Evolutionary conservation across 2,329 filamentous ascomycete species (phyloP).

Genomic region (Cryphonectria nitschkei): DNA sequence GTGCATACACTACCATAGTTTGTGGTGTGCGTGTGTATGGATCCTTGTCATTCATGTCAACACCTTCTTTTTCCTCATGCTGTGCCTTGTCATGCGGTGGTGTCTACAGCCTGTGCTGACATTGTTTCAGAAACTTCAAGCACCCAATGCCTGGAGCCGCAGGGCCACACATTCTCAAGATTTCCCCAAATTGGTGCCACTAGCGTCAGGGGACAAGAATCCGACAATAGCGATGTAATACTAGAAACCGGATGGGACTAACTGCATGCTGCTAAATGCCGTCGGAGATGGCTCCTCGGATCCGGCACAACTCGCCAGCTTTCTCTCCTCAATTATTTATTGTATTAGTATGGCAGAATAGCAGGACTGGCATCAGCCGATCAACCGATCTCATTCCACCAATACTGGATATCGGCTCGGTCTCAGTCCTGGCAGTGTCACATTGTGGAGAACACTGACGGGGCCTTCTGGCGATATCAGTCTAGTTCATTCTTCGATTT

Average conservation of each 20-base stretch:
- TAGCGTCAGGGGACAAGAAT: neutral
- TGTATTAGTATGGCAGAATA: neutral
- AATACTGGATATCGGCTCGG: constrained; percentile 1
- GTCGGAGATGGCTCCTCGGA: constrained; percentile 12
- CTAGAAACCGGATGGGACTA: neutral
- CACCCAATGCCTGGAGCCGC: neutral
- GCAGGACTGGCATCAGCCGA: constrained; percentile 8
- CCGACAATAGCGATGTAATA: neutral
- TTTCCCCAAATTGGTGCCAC: neutral
- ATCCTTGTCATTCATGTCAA: neutral
- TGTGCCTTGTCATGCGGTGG: neutral
- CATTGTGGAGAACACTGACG: neutral
- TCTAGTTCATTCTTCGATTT: neutral
- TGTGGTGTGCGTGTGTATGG: no score
- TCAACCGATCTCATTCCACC: constrained; percentile 14
- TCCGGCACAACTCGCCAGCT: constrained; percentile 9
- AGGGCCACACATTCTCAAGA: neutral
- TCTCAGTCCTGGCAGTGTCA: neutral
- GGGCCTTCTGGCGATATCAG: neutral
- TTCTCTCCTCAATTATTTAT: neutral
- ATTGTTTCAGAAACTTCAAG: neutral
- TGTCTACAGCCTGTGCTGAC: neutral
- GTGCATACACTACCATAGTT: neutral
- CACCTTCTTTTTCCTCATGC: neutral
- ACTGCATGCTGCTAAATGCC: neutral